These are phyloP conservation scores for Chytridium lagenaria DNA, from an alignment of 371 early-diverging fungal species.

Conservation along the genomic window DNA sequence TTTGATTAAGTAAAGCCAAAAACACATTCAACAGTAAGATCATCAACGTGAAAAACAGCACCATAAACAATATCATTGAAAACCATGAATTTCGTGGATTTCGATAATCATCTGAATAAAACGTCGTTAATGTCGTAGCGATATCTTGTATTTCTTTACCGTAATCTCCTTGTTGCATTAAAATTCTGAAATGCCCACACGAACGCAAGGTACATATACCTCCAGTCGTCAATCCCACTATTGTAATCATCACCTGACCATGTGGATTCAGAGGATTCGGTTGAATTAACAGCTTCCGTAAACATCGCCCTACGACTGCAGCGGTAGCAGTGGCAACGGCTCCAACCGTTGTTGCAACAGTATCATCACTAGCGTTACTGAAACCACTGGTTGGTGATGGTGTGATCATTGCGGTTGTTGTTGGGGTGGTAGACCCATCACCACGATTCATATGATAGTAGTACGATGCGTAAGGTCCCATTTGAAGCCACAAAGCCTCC, in stretches of 20 bases:
- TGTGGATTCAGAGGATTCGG: too few species aligned
- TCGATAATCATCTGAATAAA: conserved; percentile 23
- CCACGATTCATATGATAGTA: background rate
- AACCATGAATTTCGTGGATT: conserved; percentile 1
- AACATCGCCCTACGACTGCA: too few species aligned
- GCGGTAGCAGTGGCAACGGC: too few species aligned
- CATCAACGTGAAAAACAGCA: conserved; percentile 21
- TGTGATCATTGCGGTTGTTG: too few species aligned
- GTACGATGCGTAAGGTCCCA: conserved; percentile 17
- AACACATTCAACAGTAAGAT: conserved; percentile 40
- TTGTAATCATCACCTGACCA: background rate
- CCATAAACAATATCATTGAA: background rate
- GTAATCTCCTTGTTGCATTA: conserved; percentile 11
- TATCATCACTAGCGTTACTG: too few species aligned
- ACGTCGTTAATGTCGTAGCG: background rate
- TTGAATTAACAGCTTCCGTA: too few species aligned
- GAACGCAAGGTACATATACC: conserved; percentile 6
- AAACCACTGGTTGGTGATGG: too few species aligned
- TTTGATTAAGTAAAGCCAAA: conserved; percentile 35
- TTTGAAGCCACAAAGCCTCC: conserved; percentile 36
- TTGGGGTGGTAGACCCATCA: too few species aligned
- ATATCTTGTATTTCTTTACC: background rate
- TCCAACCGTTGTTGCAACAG: background rate
- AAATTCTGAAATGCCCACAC: conserved; percentile 27
- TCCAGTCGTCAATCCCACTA: conserved; percentile 22